Evolutionary conservation across 768 basidiomycete genomes (phyloP).

Genomic region (Lentinula detonsa): DNA sequence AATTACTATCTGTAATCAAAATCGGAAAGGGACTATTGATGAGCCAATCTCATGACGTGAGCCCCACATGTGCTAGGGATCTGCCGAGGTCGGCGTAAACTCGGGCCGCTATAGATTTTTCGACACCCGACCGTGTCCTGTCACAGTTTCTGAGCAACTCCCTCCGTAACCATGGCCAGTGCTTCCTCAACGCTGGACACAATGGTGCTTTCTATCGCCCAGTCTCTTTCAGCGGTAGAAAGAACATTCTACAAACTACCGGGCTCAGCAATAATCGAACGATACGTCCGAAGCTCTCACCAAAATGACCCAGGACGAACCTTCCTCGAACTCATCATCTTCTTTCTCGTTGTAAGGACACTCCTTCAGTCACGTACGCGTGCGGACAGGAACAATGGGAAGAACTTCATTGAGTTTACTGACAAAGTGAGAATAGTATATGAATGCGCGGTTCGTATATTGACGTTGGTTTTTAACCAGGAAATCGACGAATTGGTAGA

Average conservation of each 20-base stretch:
- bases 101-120: no score
- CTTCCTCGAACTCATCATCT: constrained; percentile 80
- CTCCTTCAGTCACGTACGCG: constrained; percentile 87
- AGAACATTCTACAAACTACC: constrained; percentile 69
- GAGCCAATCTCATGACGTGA: neutral
- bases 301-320: constrained; percentile 94
- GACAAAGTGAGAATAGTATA: constrained; percentile 61
- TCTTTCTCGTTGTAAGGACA: constrained; percentile 85
- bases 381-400: constrained; percentile 67
- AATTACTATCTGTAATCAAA: neutral
- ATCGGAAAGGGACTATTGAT: neutral
- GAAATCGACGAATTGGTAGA: constrained; percentile 96
- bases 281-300: constrained; percentile 93
- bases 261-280: constrained; percentile 76
- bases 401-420: constrained; percentile 85
- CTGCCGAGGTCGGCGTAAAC: neutral
- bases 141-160: neutral
- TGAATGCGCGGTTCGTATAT: neutral
- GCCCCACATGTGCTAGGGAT: neutral
- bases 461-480: constrained; percentile 30
- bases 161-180: constrained; percentile 1
- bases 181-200: constrained; percentile 26
- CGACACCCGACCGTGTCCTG: neutral
- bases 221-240: constrained; percentile 53
- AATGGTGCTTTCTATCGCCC: constrained; percentile 61